Evolutionary conservation across 768 basidiomycete genomes (phyloP).

Genomic region (Epithele typhae): DNA sequence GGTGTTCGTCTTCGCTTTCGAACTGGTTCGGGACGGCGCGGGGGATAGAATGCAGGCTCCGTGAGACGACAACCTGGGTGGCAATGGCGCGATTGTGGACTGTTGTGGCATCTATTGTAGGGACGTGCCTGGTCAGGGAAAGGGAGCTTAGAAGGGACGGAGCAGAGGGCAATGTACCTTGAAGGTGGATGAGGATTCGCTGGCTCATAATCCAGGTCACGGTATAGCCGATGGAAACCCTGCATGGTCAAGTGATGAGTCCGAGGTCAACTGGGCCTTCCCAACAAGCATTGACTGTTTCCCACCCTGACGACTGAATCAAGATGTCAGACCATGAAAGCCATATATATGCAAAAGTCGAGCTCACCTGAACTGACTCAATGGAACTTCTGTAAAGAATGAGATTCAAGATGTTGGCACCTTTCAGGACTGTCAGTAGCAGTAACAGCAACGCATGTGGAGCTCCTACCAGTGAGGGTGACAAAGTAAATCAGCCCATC

Average conservation of each 20-base stretch:
- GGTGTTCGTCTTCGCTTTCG: constrained; percentile 2
- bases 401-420: constrained; percentile 23
- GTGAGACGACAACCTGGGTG: constrained; percentile 13
- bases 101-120: constrained; percentile 15
- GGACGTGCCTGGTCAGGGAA: not conserved
- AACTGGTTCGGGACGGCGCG: constrained; percentile 19
- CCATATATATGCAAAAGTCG: not conserved
- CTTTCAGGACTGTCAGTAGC: too few relatives aligned
- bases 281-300: too few relatives aligned
- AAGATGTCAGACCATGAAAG: not conserved
- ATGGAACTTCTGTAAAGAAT: constrained; percentile 22
- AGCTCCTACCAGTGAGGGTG: constrained; percentile 46
- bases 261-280: too few relatives aligned
- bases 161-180: constrained; percentile 19
- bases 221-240: constrained; percentile 30
- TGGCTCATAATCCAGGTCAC: constrained; percentile 35
- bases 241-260: too few relatives aligned
- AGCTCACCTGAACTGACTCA: constrained; percentile 18
- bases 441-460: too few relatives aligned
- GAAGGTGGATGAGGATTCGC: constrained; percentile 30
- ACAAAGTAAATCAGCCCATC: constrained; percentile 65
- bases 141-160: not conserved
- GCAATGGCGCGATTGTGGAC: constrained; percentile 13
- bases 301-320: constrained; percentile 22
- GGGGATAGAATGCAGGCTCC: constrained; percentile 12